Conservation (phyloP, 345 rosid genomes). For the Trapa incisa region DNA sequence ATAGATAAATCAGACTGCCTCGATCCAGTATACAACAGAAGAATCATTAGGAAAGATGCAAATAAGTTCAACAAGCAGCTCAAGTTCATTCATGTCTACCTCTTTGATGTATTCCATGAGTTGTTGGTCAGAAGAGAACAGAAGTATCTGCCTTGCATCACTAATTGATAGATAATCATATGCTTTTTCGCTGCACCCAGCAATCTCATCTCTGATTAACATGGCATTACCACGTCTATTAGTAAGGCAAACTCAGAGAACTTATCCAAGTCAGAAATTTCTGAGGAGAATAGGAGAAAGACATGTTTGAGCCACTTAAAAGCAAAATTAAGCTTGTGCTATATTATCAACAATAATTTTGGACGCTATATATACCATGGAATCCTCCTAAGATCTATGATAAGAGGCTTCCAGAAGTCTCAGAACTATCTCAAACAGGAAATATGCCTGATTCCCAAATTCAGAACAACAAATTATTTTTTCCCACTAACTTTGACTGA, state of each 20-base stretch:
- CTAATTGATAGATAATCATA: slow-evolving; percentile 65
- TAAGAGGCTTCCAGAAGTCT: background rate
- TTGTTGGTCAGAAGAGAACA: slow-evolving; percentile 72
- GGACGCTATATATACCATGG: background rate
- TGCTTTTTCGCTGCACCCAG: slow-evolving; percentile 99
- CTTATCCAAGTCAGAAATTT: background rate
- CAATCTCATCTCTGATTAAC: slow-evolving; percentile 69
- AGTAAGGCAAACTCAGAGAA: background rate
- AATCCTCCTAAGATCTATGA: background rate
- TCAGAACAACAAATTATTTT: background rate
- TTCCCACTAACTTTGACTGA: background rate
- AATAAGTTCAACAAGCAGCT: background rate
- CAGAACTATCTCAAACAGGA: background rate
- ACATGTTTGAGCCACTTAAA: background rate
- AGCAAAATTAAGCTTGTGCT: background rate
- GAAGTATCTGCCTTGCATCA: slow-evolving; percentile 63
- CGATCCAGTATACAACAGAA: background rate
- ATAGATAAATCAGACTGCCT: background rate
- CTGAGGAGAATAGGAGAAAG: background rate
- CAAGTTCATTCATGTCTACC: slow-evolving; percentile 15
- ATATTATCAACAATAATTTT: too few species aligned
- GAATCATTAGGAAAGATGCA: background rate
- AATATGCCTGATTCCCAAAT: background rate
- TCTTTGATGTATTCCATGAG: slow-evolving; percentile 57
- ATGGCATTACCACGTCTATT: background rate